Evolutionary conservation across 129 eudicot species (phyloP).

Genomic region (Erigeron canadensis): DNA sequence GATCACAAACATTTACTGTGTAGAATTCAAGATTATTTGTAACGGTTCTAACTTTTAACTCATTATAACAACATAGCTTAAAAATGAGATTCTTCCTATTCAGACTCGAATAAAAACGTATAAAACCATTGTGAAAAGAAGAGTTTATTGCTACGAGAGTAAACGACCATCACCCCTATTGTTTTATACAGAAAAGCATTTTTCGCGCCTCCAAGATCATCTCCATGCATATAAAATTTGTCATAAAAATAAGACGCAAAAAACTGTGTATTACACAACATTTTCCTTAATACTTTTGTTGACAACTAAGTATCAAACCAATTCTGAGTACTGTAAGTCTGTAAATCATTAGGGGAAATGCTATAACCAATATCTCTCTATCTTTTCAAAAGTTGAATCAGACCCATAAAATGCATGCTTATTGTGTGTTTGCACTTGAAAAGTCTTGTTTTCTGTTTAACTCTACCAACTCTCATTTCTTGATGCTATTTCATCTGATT

Average conservation of each 20-base stretch:
- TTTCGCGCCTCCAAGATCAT: too few relatives aligned
- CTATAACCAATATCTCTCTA: conserved; percentile 21
- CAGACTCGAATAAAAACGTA: too few relatives aligned
- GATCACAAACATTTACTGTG: too few relatives aligned
- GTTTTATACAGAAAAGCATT: too few relatives aligned
- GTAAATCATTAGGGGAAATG: neutral
- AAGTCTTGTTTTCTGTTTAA: conserved; percentile 10
- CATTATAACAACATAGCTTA: too few relatives aligned
- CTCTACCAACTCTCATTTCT: conserved; percentile 27
- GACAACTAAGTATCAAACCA: neutral
- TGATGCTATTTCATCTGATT: conserved; percentile 9
- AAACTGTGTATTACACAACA: neutral
- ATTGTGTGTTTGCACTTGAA: conserved; percentile 28
- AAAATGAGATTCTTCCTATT: too few relatives aligned
- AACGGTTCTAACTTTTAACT: neutral
- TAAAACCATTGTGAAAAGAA: too few relatives aligned
- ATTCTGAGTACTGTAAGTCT: neutral
- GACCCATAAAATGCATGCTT: conserved; percentile 26
- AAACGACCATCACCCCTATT: too few relatives aligned
- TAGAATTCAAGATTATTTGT: neutral
- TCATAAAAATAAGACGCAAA: neutral
- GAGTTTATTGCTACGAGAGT: too few relatives aligned
- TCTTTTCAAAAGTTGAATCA: conserved; percentile 14
- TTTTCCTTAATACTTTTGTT: neutral
- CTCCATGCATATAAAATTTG: too few relatives aligned